Base-by-base conservation (phyloP, 805 yeast genomes). In the Kodamaea lidongshanica region DNA sequence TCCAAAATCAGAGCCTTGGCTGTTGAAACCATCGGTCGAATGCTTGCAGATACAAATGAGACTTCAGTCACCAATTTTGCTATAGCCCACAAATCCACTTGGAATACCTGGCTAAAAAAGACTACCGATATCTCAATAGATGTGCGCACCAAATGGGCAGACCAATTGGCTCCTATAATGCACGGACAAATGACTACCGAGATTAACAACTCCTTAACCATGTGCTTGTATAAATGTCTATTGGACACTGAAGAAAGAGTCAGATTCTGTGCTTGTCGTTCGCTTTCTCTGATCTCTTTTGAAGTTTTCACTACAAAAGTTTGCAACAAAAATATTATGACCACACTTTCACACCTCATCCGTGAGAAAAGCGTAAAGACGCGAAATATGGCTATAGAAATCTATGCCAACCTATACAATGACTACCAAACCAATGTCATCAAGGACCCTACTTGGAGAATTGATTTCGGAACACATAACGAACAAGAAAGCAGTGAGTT, bases 161-260 rank as follows among this genome's bases (percentile, higher is more conserved):
- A 74, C 28, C 70, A 74, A 19, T 53, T 77, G 0, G 65, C 78
- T 0, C 51, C 45, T 1, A 65, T 80, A 6, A 38, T 85, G 2
- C 34, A 37, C 7, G 38, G 46, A 12, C 63, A 77, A 38, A 48
- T 53, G 12, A 57, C 70, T 2, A 44, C 55, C 0, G 87, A 79
- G 27, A 56, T 77, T 2, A 54, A 65, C 4, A 16, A 32, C 2
- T 48, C 52, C 5, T 41, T 64, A 21, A 38, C 56, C 24, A 67
- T 63, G 34, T 83, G 88, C 1, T 42, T 84, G 7, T 59, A 74
- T 11, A 80, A 80, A 43, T 76, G 88, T 19, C 59, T 87, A 15
- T 64, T 81, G 21, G 96, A 87, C 55, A 60, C 77, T 0, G 86
- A 83, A 44, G 89, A 80, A 35, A 68, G 63, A 21, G 94, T 85